These are phyloP conservation scores for Microbotryum silenes-acaulis DNA, from an alignment of 1,284 basidiomycete genomes.

Conservation along the genomic window DNA sequence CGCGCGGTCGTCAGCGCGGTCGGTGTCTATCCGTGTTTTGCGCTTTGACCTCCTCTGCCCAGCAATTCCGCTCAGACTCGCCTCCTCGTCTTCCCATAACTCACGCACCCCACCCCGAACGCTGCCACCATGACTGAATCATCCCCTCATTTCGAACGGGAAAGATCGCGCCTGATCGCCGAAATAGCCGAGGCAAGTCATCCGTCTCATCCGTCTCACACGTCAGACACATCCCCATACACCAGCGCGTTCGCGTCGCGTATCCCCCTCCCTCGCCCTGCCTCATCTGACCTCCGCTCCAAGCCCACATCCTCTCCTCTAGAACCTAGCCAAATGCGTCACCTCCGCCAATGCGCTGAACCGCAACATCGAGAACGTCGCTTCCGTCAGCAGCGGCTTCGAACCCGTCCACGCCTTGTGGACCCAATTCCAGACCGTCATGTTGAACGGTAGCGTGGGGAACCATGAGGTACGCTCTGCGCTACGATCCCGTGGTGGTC, in stretches of 20 bases:
- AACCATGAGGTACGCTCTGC: background rate
- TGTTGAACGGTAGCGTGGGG: conserved; percentile 5
- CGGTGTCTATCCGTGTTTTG: too few species aligned
- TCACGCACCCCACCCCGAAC: background rate
- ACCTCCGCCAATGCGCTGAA: conserved; percentile 26
- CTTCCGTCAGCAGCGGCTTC: conserved; percentile 19
- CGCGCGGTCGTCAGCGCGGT: too few species aligned
- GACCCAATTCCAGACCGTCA: conserved; percentile 24
- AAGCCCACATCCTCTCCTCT: background rate
- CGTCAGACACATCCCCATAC: background rate
- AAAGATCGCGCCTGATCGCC: conserved; percentile 24
- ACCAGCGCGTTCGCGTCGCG: background rate
- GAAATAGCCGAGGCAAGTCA: conserved; percentile 28
- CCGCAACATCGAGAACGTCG: conserved; percentile 30
- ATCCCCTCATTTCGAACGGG: conserved; percentile 15
- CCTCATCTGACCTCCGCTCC: background rate
- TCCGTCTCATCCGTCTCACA: background rate
- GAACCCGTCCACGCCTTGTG: conserved; percentile 24
- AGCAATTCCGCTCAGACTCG: too few species aligned
- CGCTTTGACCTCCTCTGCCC: too few species aligned
- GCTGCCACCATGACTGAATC: background rate
- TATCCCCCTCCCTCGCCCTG: background rate
- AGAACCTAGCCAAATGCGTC: conserved; percentile 26
- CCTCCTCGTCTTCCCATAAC: background rate
- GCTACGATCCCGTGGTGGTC: too few species aligned